Evolutionary conservation across 2,329 filamentous ascomycete species (phyloP), one percentile per base, ranked within the genome.

Genomic region (Trichoderma sp.): DNA sequence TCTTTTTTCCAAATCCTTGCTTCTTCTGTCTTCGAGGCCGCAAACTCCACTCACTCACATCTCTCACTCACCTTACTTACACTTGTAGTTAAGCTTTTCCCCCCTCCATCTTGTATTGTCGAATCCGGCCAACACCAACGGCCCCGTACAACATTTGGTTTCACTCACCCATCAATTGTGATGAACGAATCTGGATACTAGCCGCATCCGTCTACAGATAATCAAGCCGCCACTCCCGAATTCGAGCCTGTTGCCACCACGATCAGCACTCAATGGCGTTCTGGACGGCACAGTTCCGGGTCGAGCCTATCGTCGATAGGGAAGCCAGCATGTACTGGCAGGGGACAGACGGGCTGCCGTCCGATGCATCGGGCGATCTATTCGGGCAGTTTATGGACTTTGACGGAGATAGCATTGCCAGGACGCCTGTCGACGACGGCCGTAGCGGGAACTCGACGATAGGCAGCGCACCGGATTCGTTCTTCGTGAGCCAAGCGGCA

Each of bases 321-420:
- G 77, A 79, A 29, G 70, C 74, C n/a, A 72, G 72, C 71, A 77
- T 78, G 72, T 77, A 73, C 70, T 79, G 77, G 76, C 75, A 75
- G 64, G 77, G 78, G 54, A 54, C 74, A 34, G 77, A 79, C 48
- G 73, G 74, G 37, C 71, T 72, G 57, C 71, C 71, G 17, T 71
- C 71, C 25, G 75, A 78, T 57, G 72, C 71, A 50, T 70, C 74
- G 32, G 74, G 70, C 71, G 78, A 80, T 70, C 73, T 80, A 59
- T 79, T 80, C 66, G 75, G 76, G 19, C 76, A 80, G 71, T 80
- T 78, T 67, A 72, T 80, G 70, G 74, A 79, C 74, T 77, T 79
- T 67, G 78, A 78, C 39, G 73, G 68, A 53, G 54, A 67, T 66
- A 74, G 35, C 9, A 42, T 35, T 25, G 74, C 58, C 71, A 72